phyloP scores from a whole-genome alignment of 495 filamentous ascomycete genomes.

The Jackrogersella multiformis region DNA sequence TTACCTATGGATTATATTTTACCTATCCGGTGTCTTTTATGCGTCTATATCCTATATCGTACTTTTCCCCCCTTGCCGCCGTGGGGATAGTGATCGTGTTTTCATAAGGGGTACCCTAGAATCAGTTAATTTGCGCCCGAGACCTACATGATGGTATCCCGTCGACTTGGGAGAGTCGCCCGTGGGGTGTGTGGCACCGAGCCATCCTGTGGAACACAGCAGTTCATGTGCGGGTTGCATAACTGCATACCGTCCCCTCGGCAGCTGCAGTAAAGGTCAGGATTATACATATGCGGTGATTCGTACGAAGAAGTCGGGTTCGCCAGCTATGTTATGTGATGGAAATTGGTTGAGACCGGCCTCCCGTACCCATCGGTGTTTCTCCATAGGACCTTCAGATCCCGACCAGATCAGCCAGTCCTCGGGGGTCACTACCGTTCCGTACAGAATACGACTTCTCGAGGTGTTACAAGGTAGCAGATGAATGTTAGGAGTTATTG shows the following conservation, averaged over 20 bases:
- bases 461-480: conserved; percentile 25
- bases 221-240: conserved; percentile 36
- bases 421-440: conserved; percentile 30
- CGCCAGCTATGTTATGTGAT: conserved; percentile 6
- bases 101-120: background rate
- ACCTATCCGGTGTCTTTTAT: background rate
- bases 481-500: conserved; percentile 40
- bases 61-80: background rate
- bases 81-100: background rate
- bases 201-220: conserved; percentile 24
- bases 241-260: conserved; percentile 31
- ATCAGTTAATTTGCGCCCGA: conserved; percentile 24
- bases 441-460: conserved; percentile 21
- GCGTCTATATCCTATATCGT: background rate
- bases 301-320: conserved; percentile 1
- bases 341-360: conserved; percentile 16
- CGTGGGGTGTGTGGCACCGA: conserved; percentile 34
- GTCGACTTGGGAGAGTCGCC: conserved; percentile 32
- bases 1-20: conserved; percentile 1
- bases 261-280: conserved; percentile 29
- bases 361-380: conserved; percentile 9
- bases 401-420: conserved; percentile 29
- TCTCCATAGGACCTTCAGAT: conserved; percentile 24
- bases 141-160: conserved; percentile 39
- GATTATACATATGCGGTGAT: conserved; percentile 30